These are phyloP conservation scores for Tylopilus plumbeoviolaceoides DNA, from an alignment of 768 basidiomycete genomes.

Conservation along the genomic window DNA sequence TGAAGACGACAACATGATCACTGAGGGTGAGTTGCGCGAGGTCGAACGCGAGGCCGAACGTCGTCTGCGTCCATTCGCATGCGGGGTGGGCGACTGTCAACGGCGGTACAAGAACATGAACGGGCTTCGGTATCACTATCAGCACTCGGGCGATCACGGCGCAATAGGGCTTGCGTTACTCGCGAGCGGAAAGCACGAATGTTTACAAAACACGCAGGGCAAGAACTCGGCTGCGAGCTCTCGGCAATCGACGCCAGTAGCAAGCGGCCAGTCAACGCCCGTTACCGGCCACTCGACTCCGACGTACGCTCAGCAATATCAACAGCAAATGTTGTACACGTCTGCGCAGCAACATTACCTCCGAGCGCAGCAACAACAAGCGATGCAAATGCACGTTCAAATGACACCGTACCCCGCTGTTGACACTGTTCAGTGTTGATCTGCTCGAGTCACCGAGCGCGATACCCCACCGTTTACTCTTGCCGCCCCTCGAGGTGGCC, in stretches of 20 bases:
- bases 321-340: constrained; percentile 36
- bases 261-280: constrained; percentile 32
- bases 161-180: constrained; percentile 82
- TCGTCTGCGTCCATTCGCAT: constrained; percentile 79
- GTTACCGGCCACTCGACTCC: constrained; percentile 28
- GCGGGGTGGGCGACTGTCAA: constrained; percentile 81
- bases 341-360: constrained; percentile 37
- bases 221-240: constrained; percentile 30
- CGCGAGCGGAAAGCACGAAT: constrained; percentile 68
- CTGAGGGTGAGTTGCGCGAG: constrained; percentile 61
- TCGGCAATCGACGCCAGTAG: constrained; percentile 30
- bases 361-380: constrained; percentile 32
- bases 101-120: constrained; percentile 99
- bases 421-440: constrained; percentile 20
- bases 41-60: constrained; percentile 84
- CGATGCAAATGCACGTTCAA: constrained; percentile 28
- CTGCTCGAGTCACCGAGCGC: neutral
- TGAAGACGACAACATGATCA: constrained; percentile 42
- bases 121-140: constrained; percentile 92
- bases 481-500: neutral
- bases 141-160: constrained; percentile 95
- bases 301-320: constrained; percentile 32
- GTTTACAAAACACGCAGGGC: constrained; percentile 36
- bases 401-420: constrained; percentile 20
- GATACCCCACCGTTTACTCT: constrained; percentile 13